phyloP scores from a whole-genome alignment of 805 yeast species.

The Zygosaccharomyces pseudorouxii region DNA sequence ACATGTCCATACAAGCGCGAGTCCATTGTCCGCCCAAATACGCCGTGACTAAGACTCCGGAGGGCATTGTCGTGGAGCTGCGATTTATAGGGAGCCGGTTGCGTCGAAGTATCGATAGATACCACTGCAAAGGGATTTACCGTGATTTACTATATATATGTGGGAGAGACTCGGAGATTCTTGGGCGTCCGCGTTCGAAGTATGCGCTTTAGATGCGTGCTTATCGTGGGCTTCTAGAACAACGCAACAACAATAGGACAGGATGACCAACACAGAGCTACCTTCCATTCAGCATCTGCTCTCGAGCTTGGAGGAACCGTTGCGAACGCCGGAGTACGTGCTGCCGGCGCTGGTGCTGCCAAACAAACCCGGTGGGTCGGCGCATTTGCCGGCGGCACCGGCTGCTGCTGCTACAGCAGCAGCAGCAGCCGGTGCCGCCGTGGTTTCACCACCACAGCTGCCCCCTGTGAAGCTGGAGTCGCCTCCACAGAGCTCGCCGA shows the following conservation, averaged over 20 bases:
- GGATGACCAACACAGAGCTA: conserved; percentile 5
- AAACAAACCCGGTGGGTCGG: neutral
- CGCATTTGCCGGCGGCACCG: neutral
- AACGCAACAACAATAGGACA: neutral
- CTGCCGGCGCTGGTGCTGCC: conserved; percentile 4
- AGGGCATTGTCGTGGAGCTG: conserved; percentile 1
- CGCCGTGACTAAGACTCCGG: neutral
- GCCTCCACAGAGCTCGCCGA: too few relatives aligned
- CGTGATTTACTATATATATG: conserved; percentile 4
- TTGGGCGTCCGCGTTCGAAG: too few relatives aligned
- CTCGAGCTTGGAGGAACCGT: conserved; percentile 3
- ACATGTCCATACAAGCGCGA: conserved; percentile 7
- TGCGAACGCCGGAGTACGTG: conserved; percentile 1
- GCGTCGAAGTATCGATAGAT: neutral
- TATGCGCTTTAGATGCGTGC: too few relatives aligned
- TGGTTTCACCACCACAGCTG: neutral
- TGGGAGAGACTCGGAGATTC: neutral
- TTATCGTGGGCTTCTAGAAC: too few relatives aligned
- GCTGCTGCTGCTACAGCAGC: neutral
- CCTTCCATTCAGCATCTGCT: conserved; percentile 11
- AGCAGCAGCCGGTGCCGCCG: neutral
- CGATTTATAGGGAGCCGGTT: neutral
- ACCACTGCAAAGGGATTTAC: neutral
- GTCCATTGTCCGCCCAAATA: neutral
- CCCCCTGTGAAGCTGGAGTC: neutral